Evolutionary conservation across 495 filamentous ascomycete genomes (phyloP).

Genomic region (Aspergillus heteromorphus): DNA sequence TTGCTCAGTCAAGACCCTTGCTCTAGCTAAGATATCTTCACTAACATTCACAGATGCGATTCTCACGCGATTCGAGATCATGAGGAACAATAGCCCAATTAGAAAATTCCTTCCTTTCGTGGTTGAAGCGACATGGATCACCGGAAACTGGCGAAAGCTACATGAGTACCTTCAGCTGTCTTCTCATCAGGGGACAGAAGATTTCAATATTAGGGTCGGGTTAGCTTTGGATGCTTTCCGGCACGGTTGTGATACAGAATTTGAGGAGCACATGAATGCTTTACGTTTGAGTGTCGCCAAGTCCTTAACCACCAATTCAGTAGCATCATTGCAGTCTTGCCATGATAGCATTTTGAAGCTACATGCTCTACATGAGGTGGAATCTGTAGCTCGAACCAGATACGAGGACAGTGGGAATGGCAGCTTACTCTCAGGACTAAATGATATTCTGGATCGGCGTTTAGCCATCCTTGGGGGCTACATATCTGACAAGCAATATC

Average conservation of each 20-base stretch:
- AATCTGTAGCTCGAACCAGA: constrained; percentile 60
- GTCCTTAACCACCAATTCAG: constrained; percentile 66
- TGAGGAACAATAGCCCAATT: constrained; percentile 50
- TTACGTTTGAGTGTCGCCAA: constrained; percentile 66
- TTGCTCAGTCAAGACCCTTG: neutral
- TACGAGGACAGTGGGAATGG: constrained; percentile 18
- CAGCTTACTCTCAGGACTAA: constrained; percentile 34
- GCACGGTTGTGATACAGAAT: constrained; percentile 46
- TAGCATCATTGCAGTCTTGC: constrained; percentile 71
- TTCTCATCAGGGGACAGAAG: constrained; percentile 49
- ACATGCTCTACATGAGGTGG: constrained; percentile 82
- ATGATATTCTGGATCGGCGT: constrained; percentile 62
- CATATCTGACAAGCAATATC: constrained; percentile 84
- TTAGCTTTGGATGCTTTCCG: constrained; percentile 63
- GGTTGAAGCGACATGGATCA: constrained; percentile 87
- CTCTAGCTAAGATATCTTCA: constrained; percentile 12
- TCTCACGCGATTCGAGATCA: constrained; percentile 74
- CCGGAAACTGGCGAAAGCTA: constrained; percentile 70
- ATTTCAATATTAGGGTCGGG: constrained; percentile 81
- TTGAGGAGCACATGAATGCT: constrained; percentile 53
- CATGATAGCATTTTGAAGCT: constrained; percentile 78
- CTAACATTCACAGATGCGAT: constrained; percentile 59
- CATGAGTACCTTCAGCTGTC: constrained; percentile 58
- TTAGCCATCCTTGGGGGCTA: constrained; percentile 82
- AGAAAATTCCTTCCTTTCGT: constrained; percentile 69